Base-by-base conservation (phyloP, 2,329 filamentous ascomycete species). In the Phialemonium atrogriseum region DNA sequence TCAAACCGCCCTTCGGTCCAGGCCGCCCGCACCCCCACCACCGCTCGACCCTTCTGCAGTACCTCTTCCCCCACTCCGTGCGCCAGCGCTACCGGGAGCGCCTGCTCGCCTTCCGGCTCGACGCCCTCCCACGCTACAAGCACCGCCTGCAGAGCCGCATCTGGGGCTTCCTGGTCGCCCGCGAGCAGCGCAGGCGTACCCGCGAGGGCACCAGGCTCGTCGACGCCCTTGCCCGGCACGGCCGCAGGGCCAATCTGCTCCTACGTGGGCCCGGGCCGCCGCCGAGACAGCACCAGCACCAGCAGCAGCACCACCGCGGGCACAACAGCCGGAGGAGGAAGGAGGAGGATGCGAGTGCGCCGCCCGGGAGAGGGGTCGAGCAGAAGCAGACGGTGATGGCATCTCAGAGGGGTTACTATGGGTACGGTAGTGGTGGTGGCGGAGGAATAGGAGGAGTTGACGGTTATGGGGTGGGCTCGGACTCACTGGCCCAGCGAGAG, bases 81-180 rank as follows among this genome's bases (percentile, higher is more conserved):
- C 73, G 73, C 52, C 67, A 73, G 40, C 73, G 68, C 44, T 78
- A 78, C 46, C 77, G 75, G 51, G 72, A 77, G 37, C 73, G 70
- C 39, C 64, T 91, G 33, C 69, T 79, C 45, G 64, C 69, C 43
- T 77, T 94, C 54, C 83, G 77, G 40, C 73, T 85, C 68, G 76
- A 87, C 46, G 84, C 74, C 5, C 57, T 94, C 15, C 84, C 85
- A 10, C 62, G 68, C 30, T 70, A 84, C 46, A 83, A 80, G 48
- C 75, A 80, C 51, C 67, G 70, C 32, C 60, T 84, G 7, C 86
- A 94, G 58, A 79, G 79, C 22, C 74, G 77, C 34, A 76, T 94
- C 42, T 93, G 91, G 52, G 70, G 70, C 27, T 84, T 80, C 41
- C 67, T 93, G 35, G 62, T 88, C 40, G 66, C 68, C 44, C 72